Conservation (phyloP, 2,329 filamentous ascomycete species). For the Helotiales sp. region DNA sequence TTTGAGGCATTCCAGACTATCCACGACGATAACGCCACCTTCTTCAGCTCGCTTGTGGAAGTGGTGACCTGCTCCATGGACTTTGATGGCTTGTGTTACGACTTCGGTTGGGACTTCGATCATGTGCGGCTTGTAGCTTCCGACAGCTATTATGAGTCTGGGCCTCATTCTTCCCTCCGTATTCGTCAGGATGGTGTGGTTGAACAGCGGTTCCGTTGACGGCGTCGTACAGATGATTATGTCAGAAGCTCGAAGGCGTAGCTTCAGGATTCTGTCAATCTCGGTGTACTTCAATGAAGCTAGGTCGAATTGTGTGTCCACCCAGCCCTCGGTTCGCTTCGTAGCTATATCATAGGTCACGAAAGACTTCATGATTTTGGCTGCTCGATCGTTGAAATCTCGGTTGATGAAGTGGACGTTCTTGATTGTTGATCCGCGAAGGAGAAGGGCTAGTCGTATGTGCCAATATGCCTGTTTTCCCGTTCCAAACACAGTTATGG, state of each 20-base stretch:
- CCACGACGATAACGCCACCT: constrained; percentile 71
- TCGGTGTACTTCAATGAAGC: constrained; percentile 74
- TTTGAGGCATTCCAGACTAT: constrained; percentile 77
- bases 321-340: constrained; percentile 66
- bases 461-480: constrained; percentile 96
- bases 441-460: constrained; percentile 78
- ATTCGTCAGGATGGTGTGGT: constrained; percentile 71
- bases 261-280: constrained; percentile 67
- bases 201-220: constrained; percentile 75
- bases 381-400: constrained; percentile 63
- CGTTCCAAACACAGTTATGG: constrained; percentile 82
- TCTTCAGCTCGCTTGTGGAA: constrained; percentile 70
- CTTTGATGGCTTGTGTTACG: constrained; percentile 64
- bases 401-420: constrained; percentile 85
- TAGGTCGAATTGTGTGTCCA: constrained; percentile 68
- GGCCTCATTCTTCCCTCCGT: constrained; percentile 72
- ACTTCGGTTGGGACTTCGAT: constrained; percentile 81
- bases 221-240: constrained; percentile 91
- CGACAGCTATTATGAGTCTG: constrained; percentile 73
- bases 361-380: constrained; percentile 56
- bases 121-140: constrained; percentile 75
- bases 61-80: constrained; percentile 59
- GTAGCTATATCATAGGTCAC: constrained; percentile 49
- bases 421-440: constrained; percentile 72
- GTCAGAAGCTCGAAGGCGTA: constrained; percentile 73